Evolutionary conservation across 306 rosid genomes (phyloP).

Genomic region (Vicia villosa): DNA sequence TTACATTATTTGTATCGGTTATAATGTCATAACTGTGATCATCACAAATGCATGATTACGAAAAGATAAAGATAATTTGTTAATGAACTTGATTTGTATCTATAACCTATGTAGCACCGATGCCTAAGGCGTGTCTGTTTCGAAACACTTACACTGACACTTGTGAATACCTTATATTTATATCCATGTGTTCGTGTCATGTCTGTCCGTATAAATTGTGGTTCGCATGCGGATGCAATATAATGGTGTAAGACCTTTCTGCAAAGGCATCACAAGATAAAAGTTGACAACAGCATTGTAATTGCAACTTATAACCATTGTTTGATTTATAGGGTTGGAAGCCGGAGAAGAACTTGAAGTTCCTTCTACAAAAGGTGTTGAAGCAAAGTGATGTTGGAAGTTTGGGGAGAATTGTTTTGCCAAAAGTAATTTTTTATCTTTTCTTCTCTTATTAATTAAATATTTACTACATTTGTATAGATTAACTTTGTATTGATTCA

Average conservation of each 20-base stretch:
- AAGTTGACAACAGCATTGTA: too few relatives aligned
- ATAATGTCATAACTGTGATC: background rate
- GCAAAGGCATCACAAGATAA: too few relatives aligned
- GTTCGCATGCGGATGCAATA: too few relatives aligned
- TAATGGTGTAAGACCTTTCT: too few relatives aligned
- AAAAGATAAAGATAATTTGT: background rate
- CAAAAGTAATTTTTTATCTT: constrained; percentile 57
- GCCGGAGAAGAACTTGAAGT: constrained; percentile 89
- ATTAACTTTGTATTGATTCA: background rate
- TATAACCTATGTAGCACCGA: too few relatives aligned
- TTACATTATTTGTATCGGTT: background rate
- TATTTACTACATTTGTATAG: background rate
- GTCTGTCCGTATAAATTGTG: too few relatives aligned
- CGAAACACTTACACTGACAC: too few relatives aligned
- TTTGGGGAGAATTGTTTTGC: constrained; percentile 91
- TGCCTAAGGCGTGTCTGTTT: too few relatives aligned
- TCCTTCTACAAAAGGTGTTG: constrained; percentile 90
- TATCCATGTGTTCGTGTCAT: too few relatives aligned
- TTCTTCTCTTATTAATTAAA: background rate
- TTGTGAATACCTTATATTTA: too few relatives aligned
- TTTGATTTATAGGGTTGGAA: constrained; percentile 74
- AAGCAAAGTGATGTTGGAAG: constrained; percentile 99
- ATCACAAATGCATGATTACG: background rate
- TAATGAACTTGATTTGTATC: background rate
- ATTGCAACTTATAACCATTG: background rate